phyloP scores from a whole-genome alignment of 2,329 filamentous ascomycete species.

The Thielaviopsis ethacetica region DNA sequence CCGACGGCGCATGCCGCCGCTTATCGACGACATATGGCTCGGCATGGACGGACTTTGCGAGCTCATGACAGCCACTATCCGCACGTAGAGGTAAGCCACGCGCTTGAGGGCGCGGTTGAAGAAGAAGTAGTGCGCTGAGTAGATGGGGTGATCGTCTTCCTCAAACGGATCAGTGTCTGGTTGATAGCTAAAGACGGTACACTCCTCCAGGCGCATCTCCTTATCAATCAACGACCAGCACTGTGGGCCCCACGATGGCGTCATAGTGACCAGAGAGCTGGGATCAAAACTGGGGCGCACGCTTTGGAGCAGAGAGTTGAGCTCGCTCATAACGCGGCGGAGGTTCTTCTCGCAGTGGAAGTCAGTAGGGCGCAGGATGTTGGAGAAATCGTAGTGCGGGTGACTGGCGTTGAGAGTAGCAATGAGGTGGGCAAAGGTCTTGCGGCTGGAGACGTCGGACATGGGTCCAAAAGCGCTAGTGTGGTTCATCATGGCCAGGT shows the following conservation, averaged over 20 bases:
- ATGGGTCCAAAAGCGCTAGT: constrained; percentile 86
- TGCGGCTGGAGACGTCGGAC: constrained; percentile 71
- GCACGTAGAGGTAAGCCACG: constrained; percentile 84
- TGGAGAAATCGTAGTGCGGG: constrained; percentile 83
- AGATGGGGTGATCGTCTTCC: constrained; percentile 83
- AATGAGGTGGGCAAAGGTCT: constrained; percentile 90
- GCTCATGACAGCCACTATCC: constrained; percentile 66
- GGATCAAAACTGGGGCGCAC: constrained; percentile 47
- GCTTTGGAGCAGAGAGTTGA: constrained; percentile 78
- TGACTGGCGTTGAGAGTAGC: constrained; percentile 93
- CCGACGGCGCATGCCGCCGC: constrained; percentile 1
- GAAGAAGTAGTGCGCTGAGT: constrained; percentile 94
- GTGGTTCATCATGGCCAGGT: constrained; percentile 46
- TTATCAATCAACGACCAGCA: constrained; percentile 91
- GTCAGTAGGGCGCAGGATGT: constrained; percentile 74
- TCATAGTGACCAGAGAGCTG: constrained; percentile 16
- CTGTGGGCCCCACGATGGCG: constrained; percentile 55
- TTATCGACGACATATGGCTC: constrained; percentile 16
- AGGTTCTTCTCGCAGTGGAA: constrained; percentile 75
- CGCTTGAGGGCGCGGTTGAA: constrained; percentile 88
- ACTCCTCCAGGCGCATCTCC: constrained; percentile 83
- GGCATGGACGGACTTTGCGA: constrained; percentile 37
- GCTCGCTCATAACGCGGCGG: constrained; percentile 65
- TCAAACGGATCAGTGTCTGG: constrained; percentile 83
- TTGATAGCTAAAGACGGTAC: constrained; percentile 75